Conservation (phyloP, 1,284 basidiomycete genomes). For the Cryptococcus floricola region DNA sequence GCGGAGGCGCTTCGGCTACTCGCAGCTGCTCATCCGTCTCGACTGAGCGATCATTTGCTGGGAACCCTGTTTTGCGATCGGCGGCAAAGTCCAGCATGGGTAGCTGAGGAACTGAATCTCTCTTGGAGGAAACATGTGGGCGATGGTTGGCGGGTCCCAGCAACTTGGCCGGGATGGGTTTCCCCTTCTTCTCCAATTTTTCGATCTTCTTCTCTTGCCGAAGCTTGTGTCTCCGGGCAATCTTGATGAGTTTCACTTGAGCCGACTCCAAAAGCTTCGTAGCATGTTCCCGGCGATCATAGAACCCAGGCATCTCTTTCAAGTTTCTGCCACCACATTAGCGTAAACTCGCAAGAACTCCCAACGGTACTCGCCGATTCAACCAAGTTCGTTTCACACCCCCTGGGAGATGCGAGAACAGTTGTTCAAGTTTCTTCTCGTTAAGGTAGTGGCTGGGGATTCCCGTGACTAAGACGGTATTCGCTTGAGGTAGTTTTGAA, state of each 20-base stretch:
- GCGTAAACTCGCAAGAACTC: neutral
- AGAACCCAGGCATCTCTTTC: constrained; percentile 60
- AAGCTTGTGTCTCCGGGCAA: constrained; percentile 48
- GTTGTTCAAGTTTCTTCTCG: constrained; percentile 60
- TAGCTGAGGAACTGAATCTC: neutral
- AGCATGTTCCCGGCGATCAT: constrained; percentile 58
- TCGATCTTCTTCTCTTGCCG: constrained; percentile 26
- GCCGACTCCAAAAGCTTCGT: constrained; percentile 63
- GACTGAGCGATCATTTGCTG: neutral
- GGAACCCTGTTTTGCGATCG: too few species aligned
- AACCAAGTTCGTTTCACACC: constrained; percentile 72
- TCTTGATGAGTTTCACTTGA: constrained; percentile 59
- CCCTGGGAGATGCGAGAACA: constrained; percentile 68
- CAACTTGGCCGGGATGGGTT: constrained; percentile 32
- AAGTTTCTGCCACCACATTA: constrained; percentile 48
- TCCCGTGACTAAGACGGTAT: constrained; percentile 70
- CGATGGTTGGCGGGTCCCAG: constrained; percentile 22
- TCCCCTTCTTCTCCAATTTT: constrained; percentile 31
- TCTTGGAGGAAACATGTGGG: constrained; percentile 16
- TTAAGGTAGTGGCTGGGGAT: constrained; percentile 62
- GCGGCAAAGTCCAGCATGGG: neutral
- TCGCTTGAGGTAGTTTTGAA: constrained; percentile 62
- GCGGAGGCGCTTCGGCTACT: neutral
- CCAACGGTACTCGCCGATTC: constrained; percentile 53
- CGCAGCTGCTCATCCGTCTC: neutral